Evolutionary conservation across 2,329 filamentous ascomycete species (phyloP).

Genomic region (Pseudonectria foliicola): DNA sequence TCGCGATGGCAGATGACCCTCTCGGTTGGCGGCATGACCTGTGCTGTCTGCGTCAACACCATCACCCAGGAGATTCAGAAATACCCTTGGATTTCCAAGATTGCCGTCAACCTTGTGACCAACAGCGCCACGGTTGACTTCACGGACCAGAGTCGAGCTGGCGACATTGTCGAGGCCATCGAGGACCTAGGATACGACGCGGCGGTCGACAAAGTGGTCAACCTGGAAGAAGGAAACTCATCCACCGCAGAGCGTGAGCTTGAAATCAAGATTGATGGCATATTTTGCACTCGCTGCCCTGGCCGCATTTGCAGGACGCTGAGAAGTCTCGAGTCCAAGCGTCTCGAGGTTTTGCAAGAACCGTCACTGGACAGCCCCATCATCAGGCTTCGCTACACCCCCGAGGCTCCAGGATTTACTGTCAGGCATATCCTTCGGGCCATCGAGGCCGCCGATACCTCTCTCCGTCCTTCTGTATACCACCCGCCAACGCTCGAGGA

Average conservation of each 20-base stretch:
- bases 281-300: constrained; percentile 69
- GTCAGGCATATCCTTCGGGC: constrained; percentile 65
- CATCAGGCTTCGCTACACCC: constrained; percentile 63
- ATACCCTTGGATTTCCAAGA: constrained; percentile 47
- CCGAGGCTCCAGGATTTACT: constrained; percentile 61
- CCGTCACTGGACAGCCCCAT: constrained; percentile 58
- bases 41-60: constrained; percentile 58
- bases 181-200: constrained; percentile 62
- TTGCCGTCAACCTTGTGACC: constrained; percentile 57
- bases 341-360: constrained; percentile 45
- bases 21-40: constrained; percentile 69
- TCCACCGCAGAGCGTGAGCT: constrained; percentile 44
- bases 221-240: constrained; percentile 35
- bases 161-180: constrained; percentile 39
- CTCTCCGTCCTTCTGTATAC: constrained; percentile 62
- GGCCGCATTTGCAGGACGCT: constrained; percentile 49
- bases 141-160: constrained; percentile 23
- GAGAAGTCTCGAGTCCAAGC: constrained; percentile 40
- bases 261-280: constrained; percentile 60
- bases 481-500: constrained; percentile 81
- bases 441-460: constrained; percentile 59
- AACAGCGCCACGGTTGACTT: constrained; percentile 60
- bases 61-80: constrained; percentile 54
- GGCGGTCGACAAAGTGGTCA: constrained; percentile 43
- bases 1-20: constrained; percentile 41